These are phyloP conservation scores for Hypoxylon fragiforme DNA, from an alignment of 495 filamentous ascomycete species.

Conservation along the genomic window DNA sequence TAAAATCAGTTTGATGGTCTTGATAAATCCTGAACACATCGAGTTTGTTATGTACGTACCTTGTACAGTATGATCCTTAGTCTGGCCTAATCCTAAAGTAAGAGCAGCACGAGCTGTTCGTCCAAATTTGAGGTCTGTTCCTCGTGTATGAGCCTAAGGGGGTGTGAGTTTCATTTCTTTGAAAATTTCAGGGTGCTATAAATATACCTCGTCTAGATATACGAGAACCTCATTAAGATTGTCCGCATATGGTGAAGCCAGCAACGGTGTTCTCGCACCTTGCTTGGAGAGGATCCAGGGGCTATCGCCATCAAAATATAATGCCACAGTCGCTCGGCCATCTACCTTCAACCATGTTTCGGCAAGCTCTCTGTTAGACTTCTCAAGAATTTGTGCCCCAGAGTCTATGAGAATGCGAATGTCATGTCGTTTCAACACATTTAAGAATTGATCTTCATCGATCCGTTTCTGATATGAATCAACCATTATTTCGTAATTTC, in stretches of 20 bases:
- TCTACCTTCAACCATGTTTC: slow-evolving; percentile 52
- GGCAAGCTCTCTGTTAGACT: slow-evolving; percentile 44
- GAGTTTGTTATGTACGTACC: slow-evolving; percentile 10
- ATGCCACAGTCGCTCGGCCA: slow-evolving; percentile 33
- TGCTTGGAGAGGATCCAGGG: slow-evolving; percentile 38
- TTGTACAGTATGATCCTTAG: slow-evolving; percentile 55
- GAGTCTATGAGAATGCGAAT: slow-evolving; percentile 56
- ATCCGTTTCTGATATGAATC: slow-evolving; percentile 35
- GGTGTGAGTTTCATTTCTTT: background rate
- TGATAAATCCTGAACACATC: background rate
- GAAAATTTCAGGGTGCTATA: background rate
- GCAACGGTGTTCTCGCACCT: slow-evolving; percentile 31
- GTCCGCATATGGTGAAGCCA: slow-evolving; percentile 47
- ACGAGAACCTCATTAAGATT: slow-evolving; percentile 48
- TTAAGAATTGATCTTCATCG: slow-evolving; percentile 42
- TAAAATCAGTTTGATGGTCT: background rate
- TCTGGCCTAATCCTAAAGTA: slow-evolving; percentile 49
- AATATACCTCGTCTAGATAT: slow-evolving; percentile 25
- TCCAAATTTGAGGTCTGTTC: slow-evolving; percentile 53
- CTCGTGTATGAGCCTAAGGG: slow-evolving; percentile 49
- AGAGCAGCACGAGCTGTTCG: slow-evolving; percentile 44
- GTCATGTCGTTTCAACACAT: slow-evolving; percentile 31
- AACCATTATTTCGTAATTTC: slow-evolving; percentile 42
- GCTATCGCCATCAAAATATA: slow-evolving; percentile 45
- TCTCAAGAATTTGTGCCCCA: slow-evolving; percentile 53